Evolutionary conservation across 169 alveolate genomes (phyloP).

Genomic region (Amoebophrya sp.): DNA sequence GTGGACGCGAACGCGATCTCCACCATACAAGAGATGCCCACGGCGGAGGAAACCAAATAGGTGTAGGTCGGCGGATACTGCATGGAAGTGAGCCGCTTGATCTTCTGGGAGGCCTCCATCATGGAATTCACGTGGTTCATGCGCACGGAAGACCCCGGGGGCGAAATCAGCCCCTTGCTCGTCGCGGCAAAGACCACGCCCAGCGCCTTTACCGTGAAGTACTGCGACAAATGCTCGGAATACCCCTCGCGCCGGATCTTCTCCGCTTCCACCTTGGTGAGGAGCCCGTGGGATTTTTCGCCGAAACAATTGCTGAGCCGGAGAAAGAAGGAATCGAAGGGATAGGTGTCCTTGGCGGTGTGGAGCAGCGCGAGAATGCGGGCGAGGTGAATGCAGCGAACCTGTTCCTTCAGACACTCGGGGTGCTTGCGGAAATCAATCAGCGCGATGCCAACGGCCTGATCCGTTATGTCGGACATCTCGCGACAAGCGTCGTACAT

Average conservation of each 20-base stretch:
- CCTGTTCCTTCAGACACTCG: not conserved
- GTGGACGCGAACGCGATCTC: not conserved
- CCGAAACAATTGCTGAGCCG: not conserved
- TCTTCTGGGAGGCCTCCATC: not conserved
- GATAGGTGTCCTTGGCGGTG: not conserved
- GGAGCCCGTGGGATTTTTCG: not conserved
- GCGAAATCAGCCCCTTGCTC: not conserved
- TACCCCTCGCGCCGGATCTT: not conserved
- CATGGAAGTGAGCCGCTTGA: not conserved
- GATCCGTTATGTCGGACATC: not conserved
- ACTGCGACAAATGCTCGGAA: not conserved
- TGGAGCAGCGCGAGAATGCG: not conserved
- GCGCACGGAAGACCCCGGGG: not conserved
- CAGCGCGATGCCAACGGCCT: not conserved
- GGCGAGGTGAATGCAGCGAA: not conserved
- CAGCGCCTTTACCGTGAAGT: not conserved
- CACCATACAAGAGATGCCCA: not conserved
- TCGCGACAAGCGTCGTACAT: not conserved
- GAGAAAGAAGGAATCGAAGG: not conserved
- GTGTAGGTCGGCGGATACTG: constrained; percentile 1
- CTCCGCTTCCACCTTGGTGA: not conserved
- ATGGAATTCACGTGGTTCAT: not conserved
- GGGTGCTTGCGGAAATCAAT: not conserved
- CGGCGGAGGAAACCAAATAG: not conserved
- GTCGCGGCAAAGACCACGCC: not conserved